Conservation (phyloP, 768 basidiomycete species). For the Podaxis carcinomalis region DNA sequence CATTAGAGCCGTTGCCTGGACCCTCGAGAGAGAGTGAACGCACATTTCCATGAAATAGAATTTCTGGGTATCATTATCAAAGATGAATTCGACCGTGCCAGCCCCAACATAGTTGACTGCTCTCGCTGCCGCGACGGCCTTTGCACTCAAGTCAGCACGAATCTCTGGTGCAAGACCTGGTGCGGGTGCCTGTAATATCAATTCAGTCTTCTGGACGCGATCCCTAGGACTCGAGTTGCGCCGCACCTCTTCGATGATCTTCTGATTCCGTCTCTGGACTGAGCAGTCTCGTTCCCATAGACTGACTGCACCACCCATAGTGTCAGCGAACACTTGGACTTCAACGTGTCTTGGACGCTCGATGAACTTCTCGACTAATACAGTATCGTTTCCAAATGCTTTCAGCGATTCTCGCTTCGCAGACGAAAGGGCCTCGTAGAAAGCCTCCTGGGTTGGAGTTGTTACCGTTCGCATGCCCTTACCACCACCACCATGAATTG, state of each 20-base stretch:
- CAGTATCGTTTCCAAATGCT: constrained; percentile 81
- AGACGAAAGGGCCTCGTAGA: constrained; percentile 77
- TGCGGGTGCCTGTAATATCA: constrained; percentile 69
- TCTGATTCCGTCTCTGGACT: constrained; percentile 90
- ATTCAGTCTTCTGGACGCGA: neutral
- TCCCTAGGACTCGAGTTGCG: no score
- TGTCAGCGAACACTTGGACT: constrained; percentile 92
- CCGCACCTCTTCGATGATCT: constrained; percentile 85
- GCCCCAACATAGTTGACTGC: constrained; percentile 92
- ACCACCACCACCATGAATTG: constrained; percentile 93
- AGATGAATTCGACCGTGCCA: constrained; percentile 95
- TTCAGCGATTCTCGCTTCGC: constrained; percentile 88
- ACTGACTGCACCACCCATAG: constrained; percentile 74
- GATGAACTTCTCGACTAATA: constrained; percentile 88
- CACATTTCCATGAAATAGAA: constrained; percentile 98
- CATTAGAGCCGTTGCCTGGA: neutral
- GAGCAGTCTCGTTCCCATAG: constrained; percentile 96
- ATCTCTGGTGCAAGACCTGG: constrained; percentile 80
- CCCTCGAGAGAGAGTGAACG: constrained; percentile 17
- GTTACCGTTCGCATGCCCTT: constrained; percentile 90
- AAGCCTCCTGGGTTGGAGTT: constrained; percentile 53
- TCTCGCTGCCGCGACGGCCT: constrained; percentile 88
- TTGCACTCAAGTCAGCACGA: constrained; percentile 74
- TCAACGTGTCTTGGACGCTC: constrained; percentile 87
- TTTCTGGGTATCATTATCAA: constrained; percentile 81